Percentiles rank a stretch among this genome's conserved stretches.
Conservation (phyloP, 2,329 filamentous ascomycete genomes). For the Simplicillium sp. region DNA sequence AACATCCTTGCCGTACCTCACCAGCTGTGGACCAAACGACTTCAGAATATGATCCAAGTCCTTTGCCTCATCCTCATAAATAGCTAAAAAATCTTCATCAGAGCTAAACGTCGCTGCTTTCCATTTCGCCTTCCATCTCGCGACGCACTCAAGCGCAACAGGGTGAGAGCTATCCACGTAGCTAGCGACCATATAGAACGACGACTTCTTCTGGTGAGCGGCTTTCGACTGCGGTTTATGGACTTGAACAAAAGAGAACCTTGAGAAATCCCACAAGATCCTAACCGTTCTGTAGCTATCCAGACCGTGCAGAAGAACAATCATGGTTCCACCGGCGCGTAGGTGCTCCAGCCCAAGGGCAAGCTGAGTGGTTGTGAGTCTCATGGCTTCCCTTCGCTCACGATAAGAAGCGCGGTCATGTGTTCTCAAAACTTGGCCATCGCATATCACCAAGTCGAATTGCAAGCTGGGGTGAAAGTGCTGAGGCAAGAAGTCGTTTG, state of each 20-base stretch:
- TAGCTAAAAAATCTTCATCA: constrained; percentile 13
- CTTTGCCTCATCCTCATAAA: constrained; percentile 2
- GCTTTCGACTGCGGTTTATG: constrained; percentile 29
- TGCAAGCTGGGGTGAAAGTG: constrained; percentile 13
- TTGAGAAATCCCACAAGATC: constrained; percentile 26
- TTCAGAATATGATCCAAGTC: constrained; percentile 15
- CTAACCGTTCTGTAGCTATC: constrained; percentile 28
- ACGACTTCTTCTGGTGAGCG: constrained; percentile 31
- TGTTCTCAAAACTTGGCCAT: constrained; percentile 34
- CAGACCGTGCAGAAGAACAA: constrained; percentile 39
- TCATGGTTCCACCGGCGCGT: constrained; percentile 34
- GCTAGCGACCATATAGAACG: constrained; percentile 43
- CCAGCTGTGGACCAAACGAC: constrained; percentile 23
- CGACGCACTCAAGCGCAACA: constrained; percentile 24
- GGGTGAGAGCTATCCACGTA: constrained; percentile 22
- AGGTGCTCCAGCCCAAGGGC: constrained; percentile 36
- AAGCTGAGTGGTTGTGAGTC: constrained; percentile 28
- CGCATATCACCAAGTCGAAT: constrained; percentile 37
- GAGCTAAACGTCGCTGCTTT: constrained; percentile 25
- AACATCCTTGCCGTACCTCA: constrained; percentile 17
- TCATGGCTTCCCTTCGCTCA: constrained; percentile 21
- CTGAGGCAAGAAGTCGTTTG: constrained; percentile 16
- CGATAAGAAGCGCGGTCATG: constrained; percentile 23
- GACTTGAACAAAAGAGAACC: constrained; percentile 30
- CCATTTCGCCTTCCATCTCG: constrained; percentile 30